phyloP scores from a whole-genome alignment of 768 basidiomycete species.

The Auricularia heimuer region DNA sequence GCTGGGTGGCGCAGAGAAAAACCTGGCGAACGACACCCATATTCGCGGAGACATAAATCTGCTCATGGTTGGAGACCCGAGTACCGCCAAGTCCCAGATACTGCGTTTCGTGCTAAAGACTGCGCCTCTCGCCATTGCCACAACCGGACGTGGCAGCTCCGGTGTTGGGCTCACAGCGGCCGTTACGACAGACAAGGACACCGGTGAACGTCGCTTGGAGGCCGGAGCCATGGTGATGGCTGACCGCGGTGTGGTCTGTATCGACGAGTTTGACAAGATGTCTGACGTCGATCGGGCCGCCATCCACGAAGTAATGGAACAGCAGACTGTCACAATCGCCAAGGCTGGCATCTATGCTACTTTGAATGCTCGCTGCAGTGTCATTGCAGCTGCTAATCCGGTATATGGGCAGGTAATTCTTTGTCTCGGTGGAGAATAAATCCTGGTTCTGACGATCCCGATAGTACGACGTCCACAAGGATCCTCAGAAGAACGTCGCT shows the following conservation, averaged over 20 bases:
- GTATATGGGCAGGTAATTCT: constrained; percentile 70
- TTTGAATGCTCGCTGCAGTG: constrained; percentile 94
- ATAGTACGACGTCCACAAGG: constrained; percentile 99
- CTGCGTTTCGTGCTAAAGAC: not conserved
- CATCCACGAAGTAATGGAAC: constrained; percentile 99
- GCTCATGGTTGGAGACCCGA: constrained; percentile 94
- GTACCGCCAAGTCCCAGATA: constrained; percentile 90
- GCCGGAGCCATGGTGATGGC: constrained; percentile 80
- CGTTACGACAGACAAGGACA: constrained; percentile 35
- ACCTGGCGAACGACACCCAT: constrained; percentile 90
- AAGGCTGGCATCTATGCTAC: constrained; percentile 99
- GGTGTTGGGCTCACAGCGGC: constrained; percentile 37
- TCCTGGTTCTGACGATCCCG: constrained; percentile 80
- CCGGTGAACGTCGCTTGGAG: constrained; percentile 69
- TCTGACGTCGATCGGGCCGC: constrained; percentile 98
- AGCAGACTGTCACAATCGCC: constrained; percentile 98
- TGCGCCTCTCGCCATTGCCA: constrained; percentile 6
- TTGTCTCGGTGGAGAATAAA: too few relatives aligned
- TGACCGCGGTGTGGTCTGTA: constrained; percentile 96
- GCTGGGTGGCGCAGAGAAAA: constrained; percentile 88
- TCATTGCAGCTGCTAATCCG: constrained; percentile 96
- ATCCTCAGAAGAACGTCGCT: constrained; percentile 98
- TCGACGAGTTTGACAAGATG: constrained; percentile 99
- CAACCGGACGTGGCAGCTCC: constrained; percentile 34
- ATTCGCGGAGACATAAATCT: constrained; percentile 98